Evolutionary conservation across 1,284 basidiomycete species (phyloP).

Genomic region (Ceratorhiza oryzae-sativae): DNA sequence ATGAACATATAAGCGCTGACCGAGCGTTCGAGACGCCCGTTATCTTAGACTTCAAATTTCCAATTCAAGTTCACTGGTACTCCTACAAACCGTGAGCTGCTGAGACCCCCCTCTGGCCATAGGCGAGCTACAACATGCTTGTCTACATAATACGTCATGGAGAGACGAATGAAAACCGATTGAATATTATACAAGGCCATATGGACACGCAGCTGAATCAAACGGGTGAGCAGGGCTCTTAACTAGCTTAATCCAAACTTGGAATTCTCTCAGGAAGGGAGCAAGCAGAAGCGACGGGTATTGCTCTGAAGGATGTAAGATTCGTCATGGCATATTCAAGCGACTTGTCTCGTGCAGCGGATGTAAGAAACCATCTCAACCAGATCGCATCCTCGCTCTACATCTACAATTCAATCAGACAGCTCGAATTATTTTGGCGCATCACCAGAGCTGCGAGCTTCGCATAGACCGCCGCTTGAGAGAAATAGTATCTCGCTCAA

Average conservation of each 20-base stretch:
- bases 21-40: no score
- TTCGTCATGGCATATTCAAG: slow-evolving; percentile 40
- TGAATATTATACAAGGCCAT: slow-evolving; percentile 44
- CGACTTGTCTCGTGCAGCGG: slow-evolving; percentile 38
- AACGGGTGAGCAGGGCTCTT: slow-evolving; percentile 16
- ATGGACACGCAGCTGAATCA: slow-evolving; percentile 43
- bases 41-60: no score
- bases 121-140: background rate
- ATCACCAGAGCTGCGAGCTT: slow-evolving; percentile 30
- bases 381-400: background rate
- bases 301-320: slow-evolving; percentile 28
- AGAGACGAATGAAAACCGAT: slow-evolving; percentile 42
- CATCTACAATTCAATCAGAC: slow-evolving; percentile 32
- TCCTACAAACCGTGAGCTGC: no score
- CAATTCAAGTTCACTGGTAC: no score
- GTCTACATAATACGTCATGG: slow-evolving; percentile 43
- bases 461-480: slow-evolving; percentile 19
- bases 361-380: slow-evolving; percentile 27
- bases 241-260: background rate
- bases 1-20: background rate
- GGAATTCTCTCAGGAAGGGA: slow-evolving; percentile 14
- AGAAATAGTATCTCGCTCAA: slow-evolving; percentile 37
- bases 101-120: no score
- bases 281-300: slow-evolving; percentile 37
- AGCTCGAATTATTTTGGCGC: slow-evolving; percentile 36